Evolutionary conservation across 768 basidiomycete species (phyloP).

Genomic region (Cubamyces sp.): DNA sequence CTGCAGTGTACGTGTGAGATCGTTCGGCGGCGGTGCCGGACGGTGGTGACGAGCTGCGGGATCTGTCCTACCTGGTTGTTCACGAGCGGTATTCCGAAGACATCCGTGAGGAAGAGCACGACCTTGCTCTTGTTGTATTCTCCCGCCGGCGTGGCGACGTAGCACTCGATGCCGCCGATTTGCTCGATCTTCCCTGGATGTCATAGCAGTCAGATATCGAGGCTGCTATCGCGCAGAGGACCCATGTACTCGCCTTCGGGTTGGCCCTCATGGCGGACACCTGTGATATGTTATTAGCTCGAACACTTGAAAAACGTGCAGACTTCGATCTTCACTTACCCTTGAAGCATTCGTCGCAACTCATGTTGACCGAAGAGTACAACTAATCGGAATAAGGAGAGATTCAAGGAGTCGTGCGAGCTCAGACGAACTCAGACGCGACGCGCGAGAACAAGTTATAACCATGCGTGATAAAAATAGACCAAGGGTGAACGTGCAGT

Average conservation of each 20-base stretch:
- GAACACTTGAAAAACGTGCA: neutral
- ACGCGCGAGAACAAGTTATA: too few relatives aligned
- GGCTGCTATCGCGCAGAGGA: too few relatives aligned
- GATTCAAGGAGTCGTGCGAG: neutral
- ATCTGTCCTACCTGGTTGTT: slow-evolving; percentile 34
- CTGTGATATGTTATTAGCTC: slow-evolving; percentile 1
- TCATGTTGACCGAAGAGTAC: neutral
- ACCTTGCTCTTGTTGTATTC: slow-evolving; percentile 42
- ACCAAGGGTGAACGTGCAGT: too few relatives aligned
- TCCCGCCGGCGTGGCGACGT: slow-evolving; percentile 44
- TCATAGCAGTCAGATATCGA: neutral
- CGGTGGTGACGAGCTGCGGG: neutral
- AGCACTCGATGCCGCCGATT: slow-evolving; percentile 45
- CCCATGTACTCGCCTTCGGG: slow-evolving; percentile 19
- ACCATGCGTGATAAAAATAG: too few relatives aligned
- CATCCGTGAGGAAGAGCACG: slow-evolving; percentile 44
- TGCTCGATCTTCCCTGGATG: slow-evolving; percentile 40
- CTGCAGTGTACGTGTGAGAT: slow-evolving; percentile 18
- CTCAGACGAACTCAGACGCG: too few relatives aligned
- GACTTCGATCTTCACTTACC: slow-evolving; percentile 3
- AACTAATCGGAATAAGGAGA: neutral
- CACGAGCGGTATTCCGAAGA: slow-evolving; percentile 34
- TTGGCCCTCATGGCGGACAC: slow-evolving; percentile 30
- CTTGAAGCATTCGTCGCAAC: slow-evolving; percentile 25
- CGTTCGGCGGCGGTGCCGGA: too few relatives aligned